A percentile compares a stretch with the other conserved stretches of the same genome.
phyloP scores from a whole-genome alignment of 768 basidiomycete species.

The Tephrocybe rancida region DNA sequence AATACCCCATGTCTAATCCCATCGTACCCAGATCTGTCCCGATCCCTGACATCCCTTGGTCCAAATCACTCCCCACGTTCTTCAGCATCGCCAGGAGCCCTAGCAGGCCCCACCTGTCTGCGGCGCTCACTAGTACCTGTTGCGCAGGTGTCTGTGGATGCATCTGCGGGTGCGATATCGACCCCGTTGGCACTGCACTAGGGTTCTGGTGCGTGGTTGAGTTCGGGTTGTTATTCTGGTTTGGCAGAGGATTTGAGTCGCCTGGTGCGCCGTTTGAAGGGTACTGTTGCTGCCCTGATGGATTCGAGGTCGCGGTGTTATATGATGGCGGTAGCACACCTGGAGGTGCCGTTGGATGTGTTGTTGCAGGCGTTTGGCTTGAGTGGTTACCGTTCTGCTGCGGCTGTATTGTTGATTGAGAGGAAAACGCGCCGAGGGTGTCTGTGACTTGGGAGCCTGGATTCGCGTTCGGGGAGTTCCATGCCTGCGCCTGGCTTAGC shows the following conservation, averaged over 20 bases:
- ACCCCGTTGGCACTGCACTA: conserved; percentile 29
- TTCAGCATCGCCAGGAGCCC: conserved; percentile 88
- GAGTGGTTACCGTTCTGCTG: conserved; percentile 51
- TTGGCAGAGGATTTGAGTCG: conserved; percentile 41
- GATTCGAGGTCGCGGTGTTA: conserved; percentile 29
- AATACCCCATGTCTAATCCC: conserved; percentile 85
- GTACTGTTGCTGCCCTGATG: conserved; percentile 32
- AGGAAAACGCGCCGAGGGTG: conserved; percentile 19
- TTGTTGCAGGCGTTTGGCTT: conserved; percentile 36
- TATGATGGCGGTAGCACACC: conserved; percentile 37
- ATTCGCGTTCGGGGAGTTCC: conserved; percentile 61
- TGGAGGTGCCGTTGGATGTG: conserved; percentile 59
- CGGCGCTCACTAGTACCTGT: conserved; percentile 89
- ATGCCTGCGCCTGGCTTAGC: conserved; percentile 64
- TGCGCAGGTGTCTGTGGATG: conserved; percentile 90
- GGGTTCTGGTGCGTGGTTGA: conserved; percentile 22
- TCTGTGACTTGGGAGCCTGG: conserved; percentile 37
- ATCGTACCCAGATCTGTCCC: conserved; percentile 92
- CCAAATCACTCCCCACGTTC: conserved; percentile 72
- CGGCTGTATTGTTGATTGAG: conserved; percentile 23
- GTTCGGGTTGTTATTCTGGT: conserved; percentile 29
- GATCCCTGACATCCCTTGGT: conserved; percentile 79
- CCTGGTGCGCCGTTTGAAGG: conserved; percentile 37
- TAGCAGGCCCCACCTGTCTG: conserved; percentile 93
- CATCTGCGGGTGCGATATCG: conserved; percentile 40